Conservation (phyloP, 2,329 filamentous ascomycete species). For the Helotiales sp. region DNA sequence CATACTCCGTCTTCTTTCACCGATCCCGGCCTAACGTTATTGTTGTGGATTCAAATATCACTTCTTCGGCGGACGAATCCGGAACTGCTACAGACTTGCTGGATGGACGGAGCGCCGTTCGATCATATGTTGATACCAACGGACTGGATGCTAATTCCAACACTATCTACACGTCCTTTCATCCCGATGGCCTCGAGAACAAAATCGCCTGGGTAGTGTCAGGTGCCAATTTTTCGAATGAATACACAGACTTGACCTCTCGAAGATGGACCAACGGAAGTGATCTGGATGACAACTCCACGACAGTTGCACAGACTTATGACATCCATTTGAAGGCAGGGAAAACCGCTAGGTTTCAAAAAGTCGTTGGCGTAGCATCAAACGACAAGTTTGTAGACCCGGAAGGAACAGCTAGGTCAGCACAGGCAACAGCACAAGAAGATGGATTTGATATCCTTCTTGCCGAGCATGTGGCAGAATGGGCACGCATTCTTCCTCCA, state of each 20-base stretch:
- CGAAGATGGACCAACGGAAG: slow-evolving; percentile 30
- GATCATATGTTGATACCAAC: slow-evolving; percentile 59
- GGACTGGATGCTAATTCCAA: slow-evolving; percentile 49
- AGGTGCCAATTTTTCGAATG: slow-evolving; percentile 41
- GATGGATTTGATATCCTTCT: slow-evolving; percentile 57
- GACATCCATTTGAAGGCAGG: slow-evolving; percentile 53
- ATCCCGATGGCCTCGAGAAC: slow-evolving; percentile 59
- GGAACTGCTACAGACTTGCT: slow-evolving; percentile 65
- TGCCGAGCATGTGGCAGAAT: slow-evolving; percentile 58
- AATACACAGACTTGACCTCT: slow-evolving; percentile 39
- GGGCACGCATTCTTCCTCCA: slow-evolving; percentile 59
- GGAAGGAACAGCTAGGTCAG: slow-evolving; percentile 52
- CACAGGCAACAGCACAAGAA: slow-evolving; percentile 49
- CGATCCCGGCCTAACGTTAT: slow-evolving; percentile 35
- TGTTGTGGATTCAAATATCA: slow-evolving; percentile 57
- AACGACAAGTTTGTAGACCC: slow-evolving; percentile 66
- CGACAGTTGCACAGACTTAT: slow-evolving; percentile 64
- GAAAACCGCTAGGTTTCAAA: slow-evolving; percentile 56
- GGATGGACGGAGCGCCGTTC: slow-evolving; percentile 67
- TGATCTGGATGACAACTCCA: slow-evolving; percentile 56
- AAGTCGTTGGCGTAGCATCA: slow-evolving; percentile 69
- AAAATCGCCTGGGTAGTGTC: slow-evolving; percentile 63
- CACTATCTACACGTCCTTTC: slow-evolving; percentile 65
- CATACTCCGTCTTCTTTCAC: slow-evolving; percentile 60
- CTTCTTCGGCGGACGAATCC: slow-evolving; percentile 50